Base-by-base conservation (phyloP, 1,284 basidiomycete genomes). In the Farysia itapuensis region DNA sequence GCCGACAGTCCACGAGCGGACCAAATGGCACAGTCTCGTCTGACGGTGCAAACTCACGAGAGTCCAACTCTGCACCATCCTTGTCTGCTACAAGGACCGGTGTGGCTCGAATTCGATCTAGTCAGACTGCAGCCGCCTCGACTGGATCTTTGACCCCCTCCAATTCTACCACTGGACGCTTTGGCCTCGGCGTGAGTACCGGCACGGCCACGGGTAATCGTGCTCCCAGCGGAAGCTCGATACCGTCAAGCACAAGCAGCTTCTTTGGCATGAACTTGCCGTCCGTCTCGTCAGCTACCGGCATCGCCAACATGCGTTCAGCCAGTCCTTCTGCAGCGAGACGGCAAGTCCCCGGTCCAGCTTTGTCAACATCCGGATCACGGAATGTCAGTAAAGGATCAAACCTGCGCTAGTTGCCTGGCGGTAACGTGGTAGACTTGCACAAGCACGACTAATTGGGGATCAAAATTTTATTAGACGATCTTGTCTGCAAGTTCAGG, bases 401-500 rank as follows among this genome's bases (percentile, higher is more conserved):
- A 4, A 41, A 39, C 9, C 36, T 60, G 28, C 57, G 48, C 14
- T 51, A 24, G 18, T 9, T n/a, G n/a, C n/a, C n/a, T n/a, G n/a
- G n/a, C n/a, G n/a, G n/a, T n/a, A n/a, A n/a, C n/a, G n/a, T n/a
- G n/a, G n/a, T n/a, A n/a, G n/a, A n/a, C n/a, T n/a, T n/a, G n/a
- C n/a, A n/a, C n/a, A n/a, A n/a, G n/a, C n/a, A n/a, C n/a, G n/a
- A n/a, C n/a, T n/a, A n/a, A n/a, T n/a, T n/a, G n/a, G n/a, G n/a
- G n/a, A n/a, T n/a, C n/a, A n/a, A n/a, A n/a, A n/a, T n/a, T n/a
- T n/a, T 22, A n/a, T 47, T 56, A 70, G 45, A 70, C 67, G 44
- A 67, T 67, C 42, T 50, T 59, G 34, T 60, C 57, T n/a, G 58
- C 45, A 23, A 70, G 58, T 39, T 65, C 51, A 39, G 67, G 67